Conservation (phyloP, 148 eudicot species). For the Nepenthes mirabilis region DNA sequence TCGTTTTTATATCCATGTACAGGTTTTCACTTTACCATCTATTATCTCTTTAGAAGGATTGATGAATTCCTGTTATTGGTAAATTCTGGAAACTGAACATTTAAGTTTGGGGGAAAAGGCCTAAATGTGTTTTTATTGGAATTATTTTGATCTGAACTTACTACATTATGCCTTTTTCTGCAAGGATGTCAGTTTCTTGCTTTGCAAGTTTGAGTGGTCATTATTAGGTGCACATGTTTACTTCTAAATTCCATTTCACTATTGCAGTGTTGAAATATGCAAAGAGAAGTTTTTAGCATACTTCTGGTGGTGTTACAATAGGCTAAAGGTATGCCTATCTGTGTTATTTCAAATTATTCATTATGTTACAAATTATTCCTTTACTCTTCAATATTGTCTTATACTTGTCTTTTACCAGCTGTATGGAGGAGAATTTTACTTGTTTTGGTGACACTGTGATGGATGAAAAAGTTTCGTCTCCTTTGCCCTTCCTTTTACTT, state of each 20-base stretch:
- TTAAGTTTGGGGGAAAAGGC: no score
- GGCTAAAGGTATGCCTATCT: constrained; percentile 57
- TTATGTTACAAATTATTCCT: not conserved
- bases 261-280: not conserved
- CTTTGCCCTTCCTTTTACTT: no score
- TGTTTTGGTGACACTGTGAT: not conserved
- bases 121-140: no score
- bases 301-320: constrained; percentile 44
- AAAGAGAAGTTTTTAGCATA: not conserved
- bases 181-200: no score
- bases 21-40: not conserved
- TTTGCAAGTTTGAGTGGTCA: not conserved
- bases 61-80: no score
- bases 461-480: no score
- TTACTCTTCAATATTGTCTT: not conserved
- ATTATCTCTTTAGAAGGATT: not conserved
- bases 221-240: not conserved
- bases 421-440: not conserved
- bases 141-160: no score
- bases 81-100: no score
- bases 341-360: not conserved
- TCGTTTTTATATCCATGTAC: not conserved
- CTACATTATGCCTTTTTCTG: no score
- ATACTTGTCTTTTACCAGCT: no score
- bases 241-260: not conserved